Conservation (phyloP, 768 basidiomycete genomes). For the Suillus occidentalis region DNA sequence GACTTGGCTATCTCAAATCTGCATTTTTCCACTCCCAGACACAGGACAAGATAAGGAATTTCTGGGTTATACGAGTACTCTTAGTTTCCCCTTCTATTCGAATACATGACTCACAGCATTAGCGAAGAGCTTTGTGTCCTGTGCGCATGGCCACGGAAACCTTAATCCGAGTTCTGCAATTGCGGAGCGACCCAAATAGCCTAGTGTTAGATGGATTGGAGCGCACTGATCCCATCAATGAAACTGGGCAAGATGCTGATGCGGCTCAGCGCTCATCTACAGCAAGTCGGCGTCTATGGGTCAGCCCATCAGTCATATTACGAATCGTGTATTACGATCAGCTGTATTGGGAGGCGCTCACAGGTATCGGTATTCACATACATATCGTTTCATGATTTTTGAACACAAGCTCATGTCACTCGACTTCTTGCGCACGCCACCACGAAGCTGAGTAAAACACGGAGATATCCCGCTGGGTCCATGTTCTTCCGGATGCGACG, state of each 20-base stretch:
- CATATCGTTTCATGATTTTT: neutral
- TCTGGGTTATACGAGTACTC: neutral
- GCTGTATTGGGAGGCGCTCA: neutral
- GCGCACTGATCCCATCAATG: neutral
- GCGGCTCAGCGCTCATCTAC: neutral
- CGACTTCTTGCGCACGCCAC: neutral
- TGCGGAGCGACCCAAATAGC: neutral
- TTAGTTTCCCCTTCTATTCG: neutral
- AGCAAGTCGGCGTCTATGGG: neutral
- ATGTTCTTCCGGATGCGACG: neutral
- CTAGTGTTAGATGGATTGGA: neutral
- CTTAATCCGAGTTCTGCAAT: neutral
- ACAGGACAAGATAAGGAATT: neutral
- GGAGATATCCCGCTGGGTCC: neutral
- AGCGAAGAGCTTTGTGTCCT: neutral
- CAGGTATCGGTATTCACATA: neutral
- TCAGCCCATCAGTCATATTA: neutral
- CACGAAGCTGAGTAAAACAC: neutral
- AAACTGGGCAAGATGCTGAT: neutral
- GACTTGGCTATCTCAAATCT: neutral
- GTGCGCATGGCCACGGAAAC: slow-evolving; percentile 1
- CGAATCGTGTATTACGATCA: neutral
- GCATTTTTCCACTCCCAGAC: neutral
- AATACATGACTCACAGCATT: neutral
- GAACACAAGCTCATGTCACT: neutral